Evolutionary conservation across 2,329 filamentous ascomycete species (phyloP), one percentile per base, ranked within the genome.

Genomic region (Colletotrichum destructivum): DNA sequence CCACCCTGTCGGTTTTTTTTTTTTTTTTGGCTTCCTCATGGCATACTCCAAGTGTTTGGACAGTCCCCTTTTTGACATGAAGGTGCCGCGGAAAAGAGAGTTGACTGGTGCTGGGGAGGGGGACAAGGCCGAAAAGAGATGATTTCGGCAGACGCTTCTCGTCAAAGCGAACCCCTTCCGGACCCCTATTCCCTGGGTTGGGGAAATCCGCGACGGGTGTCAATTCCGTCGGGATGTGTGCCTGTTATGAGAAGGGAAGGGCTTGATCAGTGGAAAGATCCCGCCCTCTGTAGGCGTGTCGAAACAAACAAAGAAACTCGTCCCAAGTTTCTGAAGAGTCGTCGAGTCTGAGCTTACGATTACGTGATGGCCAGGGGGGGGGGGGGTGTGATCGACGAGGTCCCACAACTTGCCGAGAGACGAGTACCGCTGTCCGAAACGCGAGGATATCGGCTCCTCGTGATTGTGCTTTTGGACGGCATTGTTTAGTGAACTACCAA

Each of bases 11-110:
- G 3, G 7, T 31, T 31, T 4, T 8, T 52, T 54, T 35, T 35
- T 9, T 1, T 8, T n/a, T n/a, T 6, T 2, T 26, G 1, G 38
- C 40, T 49, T 62, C 31, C 35, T 26, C 42, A 40, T 52, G 68
- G 62, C 64, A 62, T 31, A 59, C 57, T 46, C 18, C 18, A 40
- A 52, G 51, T 52, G 57, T 67, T 71, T 62, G 52, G 51, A 68
- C 44, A 52, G 68, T 56, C 42, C 35, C 23, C 26, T 13, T 54
- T 70, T 66, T 70, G 67, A 66, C 62, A 35, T 56, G 55, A 70
- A 13, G 47, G 55, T 60, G 46, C 12, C 15, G 12, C 26, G 35
- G 23, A 15, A 15, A 15, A 18, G 5, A 49, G 63, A 26, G 26
- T 35, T n/a, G 51, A 11, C 51, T 6, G 18, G 23, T 31, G 49